Evolutionary conservation across 805 yeast species (phyloP).

Genomic region (Barnettozyma sucrosica): DNA sequence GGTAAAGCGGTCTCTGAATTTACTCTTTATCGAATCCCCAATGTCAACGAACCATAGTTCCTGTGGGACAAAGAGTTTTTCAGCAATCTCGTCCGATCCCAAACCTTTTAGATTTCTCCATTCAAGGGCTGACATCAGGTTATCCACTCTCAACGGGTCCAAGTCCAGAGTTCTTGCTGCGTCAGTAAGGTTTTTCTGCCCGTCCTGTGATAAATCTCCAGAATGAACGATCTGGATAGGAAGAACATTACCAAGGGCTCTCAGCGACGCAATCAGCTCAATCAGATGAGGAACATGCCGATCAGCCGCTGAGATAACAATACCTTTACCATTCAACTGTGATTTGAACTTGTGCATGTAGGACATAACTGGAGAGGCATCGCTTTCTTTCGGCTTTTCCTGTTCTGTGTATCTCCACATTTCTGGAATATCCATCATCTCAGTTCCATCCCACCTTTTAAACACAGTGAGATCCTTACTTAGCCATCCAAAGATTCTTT

Average conservation of each 20-base stretch:
- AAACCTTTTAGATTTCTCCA: not conserved
- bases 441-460: constrained; percentile 34
- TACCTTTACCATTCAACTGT: constrained; percentile 30
- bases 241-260: constrained; percentile 29
- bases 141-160: not conserved
- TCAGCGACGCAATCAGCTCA: constrained; percentile 34
- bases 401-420: constrained; percentile 7
- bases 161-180: constrained; percentile 15
- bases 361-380: constrained; percentile 13
- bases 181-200: constrained; percentile 29
- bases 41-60: constrained; percentile 37
- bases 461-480: constrained; percentile 31
- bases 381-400: not conserved
- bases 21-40: constrained; percentile 17
- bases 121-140: not conserved
- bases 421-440: constrained; percentile 12
- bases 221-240: constrained; percentile 38
- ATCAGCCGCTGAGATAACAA: constrained; percentile 28
- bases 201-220: constrained; percentile 28
- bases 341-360: constrained; percentile 24
- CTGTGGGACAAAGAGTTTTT: constrained; percentile 25
- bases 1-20: constrained; percentile 24
- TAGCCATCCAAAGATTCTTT: constrained; percentile 35
- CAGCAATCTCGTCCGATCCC: constrained; percentile 19
- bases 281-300: constrained; percentile 25